A percentile compares a stretch with the other conserved stretches of the same genome.
phyloP scores from a whole-genome alignment of 495 filamentous ascomycete genomes.

The Trichocladium antarcticum region DNA sequence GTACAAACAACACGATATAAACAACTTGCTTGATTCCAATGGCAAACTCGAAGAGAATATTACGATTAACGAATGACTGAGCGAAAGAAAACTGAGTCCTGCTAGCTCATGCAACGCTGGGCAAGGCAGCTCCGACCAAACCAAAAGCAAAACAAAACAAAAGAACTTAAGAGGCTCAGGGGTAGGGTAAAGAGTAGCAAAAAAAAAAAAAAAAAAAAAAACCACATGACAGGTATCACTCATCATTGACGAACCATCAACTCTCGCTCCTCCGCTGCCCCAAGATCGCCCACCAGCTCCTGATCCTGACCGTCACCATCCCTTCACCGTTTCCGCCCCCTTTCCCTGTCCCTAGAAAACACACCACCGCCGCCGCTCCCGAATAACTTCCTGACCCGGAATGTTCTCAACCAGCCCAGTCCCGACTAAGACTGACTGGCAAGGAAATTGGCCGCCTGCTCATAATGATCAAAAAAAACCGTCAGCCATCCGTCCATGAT shows the following conservation, averaged over 20 bases:
- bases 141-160: neutral
- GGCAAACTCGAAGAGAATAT: neutral
- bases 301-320: neutral
- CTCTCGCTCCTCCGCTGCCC: neutral
- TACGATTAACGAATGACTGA: constrained; percentile 11
- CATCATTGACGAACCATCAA: constrained; percentile 2
- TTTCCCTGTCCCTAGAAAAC: constrained; percentile 1
- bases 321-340: neutral
- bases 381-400: neutral
- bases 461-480: constrained; percentile 8
- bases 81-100: neutral
- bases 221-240: no score
- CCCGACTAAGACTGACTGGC: constrained; percentile 33
- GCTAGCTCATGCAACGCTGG: neutral
- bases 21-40: neutral
- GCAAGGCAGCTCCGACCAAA: constrained; percentile 1
- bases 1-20: no score
- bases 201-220: constrained; percentile 3
- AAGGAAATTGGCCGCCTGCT: constrained; percentile 41
- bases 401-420: neutral
- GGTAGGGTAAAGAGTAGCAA: neutral
- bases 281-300: neutral
- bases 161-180: neutral
- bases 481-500: constrained; percentile 20
- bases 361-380: neutral